Percentiles rank a stretch among this genome's conserved stretches.
These are phyloP conservation scores for Leucocoprinus birnbaumii DNA, from an alignment of 768 basidiomycete genomes.

Conservation along the genomic window DNA sequence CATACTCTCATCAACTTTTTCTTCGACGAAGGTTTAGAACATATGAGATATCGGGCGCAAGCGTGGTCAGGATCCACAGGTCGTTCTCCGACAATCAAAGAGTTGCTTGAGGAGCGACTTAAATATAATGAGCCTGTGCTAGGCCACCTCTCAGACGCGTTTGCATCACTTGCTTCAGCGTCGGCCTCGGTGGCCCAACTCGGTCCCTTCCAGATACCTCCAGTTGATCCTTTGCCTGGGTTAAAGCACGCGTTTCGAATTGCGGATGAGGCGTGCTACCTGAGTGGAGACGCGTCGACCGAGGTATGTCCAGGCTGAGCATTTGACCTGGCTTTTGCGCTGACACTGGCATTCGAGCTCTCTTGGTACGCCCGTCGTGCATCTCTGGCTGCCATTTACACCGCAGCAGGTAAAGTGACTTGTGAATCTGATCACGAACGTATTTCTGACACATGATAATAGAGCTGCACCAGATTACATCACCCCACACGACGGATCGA, in stretches of 20 bases:
- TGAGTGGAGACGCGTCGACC: conserved; percentile 48
- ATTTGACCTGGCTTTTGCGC: background rate
- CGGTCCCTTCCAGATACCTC: conserved; percentile 27
- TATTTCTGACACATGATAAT: conserved; percentile 5
- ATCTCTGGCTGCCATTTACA: conserved; percentile 64
- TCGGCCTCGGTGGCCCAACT: conserved; percentile 18
- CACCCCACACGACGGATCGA: conserved; percentile 59
- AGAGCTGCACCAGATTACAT: conserved; percentile 84
- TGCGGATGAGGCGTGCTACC: conserved; percentile 69
- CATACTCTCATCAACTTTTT: conserved; percentile 68
- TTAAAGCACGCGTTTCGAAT: conserved; percentile 58
- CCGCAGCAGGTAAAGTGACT: conserved; percentile 52
- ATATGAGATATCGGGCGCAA: conserved; percentile 35
- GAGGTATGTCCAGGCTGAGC: conserved; percentile 42
- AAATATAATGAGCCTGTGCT: conserved; percentile 68
- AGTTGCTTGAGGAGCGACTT: conserved; percentile 55
- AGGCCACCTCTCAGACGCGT: conserved; percentile 68
- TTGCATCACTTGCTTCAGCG: conserved; percentile 62
- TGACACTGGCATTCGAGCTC: conserved; percentile 36
- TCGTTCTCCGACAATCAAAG: conserved; percentile 34
- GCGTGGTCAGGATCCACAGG: conserved; percentile 7
- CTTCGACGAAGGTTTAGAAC: conserved; percentile 59
- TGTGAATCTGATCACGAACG: background rate
- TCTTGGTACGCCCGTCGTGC: conserved; percentile 73
- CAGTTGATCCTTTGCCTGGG: conserved; percentile 58